Percentiles rank a stretch among this genome's conserved stretches.
phyloP scores from a whole-genome alignment of 129 eudicot species.

The Kitagawia praeruptora region DNA sequence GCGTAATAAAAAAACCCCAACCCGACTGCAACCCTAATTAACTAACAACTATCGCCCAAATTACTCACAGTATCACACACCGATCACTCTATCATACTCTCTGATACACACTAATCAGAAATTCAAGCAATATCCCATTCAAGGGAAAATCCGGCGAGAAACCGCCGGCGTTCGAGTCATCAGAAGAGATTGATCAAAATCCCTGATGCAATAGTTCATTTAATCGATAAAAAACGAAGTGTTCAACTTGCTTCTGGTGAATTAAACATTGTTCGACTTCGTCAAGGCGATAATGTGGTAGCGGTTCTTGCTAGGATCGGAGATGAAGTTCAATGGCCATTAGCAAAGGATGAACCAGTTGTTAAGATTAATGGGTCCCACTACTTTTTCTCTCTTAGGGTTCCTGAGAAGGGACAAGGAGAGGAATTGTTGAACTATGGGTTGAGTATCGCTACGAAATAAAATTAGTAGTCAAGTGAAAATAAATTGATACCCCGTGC shows the following conservation, averaged over 20 bases:
- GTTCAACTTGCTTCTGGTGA: slow-evolving; percentile 76
- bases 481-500: too few relatives aligned
- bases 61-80: too few relatives aligned
- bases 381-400: slow-evolving; percentile 62
- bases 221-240: slow-evolving; percentile 60
- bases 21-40: too few relatives aligned
- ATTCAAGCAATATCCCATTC: too few relatives aligned
- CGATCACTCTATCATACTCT: too few relatives aligned
- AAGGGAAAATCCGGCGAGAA: slow-evolving; percentile 12
- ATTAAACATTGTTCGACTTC: slow-evolving; percentile 38
- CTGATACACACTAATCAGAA: too few relatives aligned
- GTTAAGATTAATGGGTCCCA: slow-evolving; percentile 74
- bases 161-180: slow-evolving; percentile 31
- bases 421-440: slow-evolving; percentile 51
- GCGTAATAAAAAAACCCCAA: too few relatives aligned
- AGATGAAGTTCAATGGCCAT: slow-evolving; percentile 71
- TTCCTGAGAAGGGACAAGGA: slow-evolving; percentile 24
- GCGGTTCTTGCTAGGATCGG: slow-evolving; percentile 73
- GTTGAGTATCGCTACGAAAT: slow-evolving; percentile 49
- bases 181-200: slow-evolving; percentile 58
- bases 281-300: slow-evolving; percentile 49
- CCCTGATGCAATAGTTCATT: slow-evolving; percentile 55
- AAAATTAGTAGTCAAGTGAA: too few relatives aligned
- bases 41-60: too few relatives aligned
- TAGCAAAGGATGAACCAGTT: slow-evolving; percentile 69